Evolutionary conservation across 2,329 filamentous ascomycete species (phyloP).

Genomic region (Fusarium buxicola): DNA sequence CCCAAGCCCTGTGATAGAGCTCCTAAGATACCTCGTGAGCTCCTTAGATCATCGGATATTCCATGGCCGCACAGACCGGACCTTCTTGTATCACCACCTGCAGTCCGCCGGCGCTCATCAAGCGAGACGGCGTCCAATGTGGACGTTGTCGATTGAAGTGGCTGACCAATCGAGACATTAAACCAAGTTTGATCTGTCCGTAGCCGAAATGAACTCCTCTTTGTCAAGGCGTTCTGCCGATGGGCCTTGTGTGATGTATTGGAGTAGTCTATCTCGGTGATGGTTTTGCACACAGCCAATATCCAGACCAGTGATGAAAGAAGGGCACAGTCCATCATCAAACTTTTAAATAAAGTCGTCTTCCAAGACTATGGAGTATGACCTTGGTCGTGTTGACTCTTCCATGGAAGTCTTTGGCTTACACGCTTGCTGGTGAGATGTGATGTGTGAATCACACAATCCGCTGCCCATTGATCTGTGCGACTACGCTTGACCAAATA

Average conservation of each 20-base stretch:
- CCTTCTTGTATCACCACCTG: conserved; percentile 32
- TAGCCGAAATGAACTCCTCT: conserved; percentile 24
- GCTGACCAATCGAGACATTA: conserved; percentile 19
- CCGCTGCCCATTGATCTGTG: not conserved
- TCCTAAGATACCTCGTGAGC: not conserved
- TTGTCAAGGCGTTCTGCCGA: not conserved
- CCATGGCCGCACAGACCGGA: conserved; percentile 25
- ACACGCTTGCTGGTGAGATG: too few relatives aligned
- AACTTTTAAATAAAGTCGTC: too few relatives aligned
- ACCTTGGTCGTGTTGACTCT: too few relatives aligned
- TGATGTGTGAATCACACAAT: not conserved
- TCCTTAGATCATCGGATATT: conserved; percentile 2
- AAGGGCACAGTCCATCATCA: too few relatives aligned
- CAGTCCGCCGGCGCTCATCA: conserved; percentile 34
- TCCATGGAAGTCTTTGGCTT: too few relatives aligned
- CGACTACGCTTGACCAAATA: conserved; percentile 4
- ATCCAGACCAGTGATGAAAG: too few relatives aligned
- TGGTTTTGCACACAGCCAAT: not conserved
- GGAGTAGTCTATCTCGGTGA: not conserved
- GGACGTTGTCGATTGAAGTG: conserved; percentile 12
- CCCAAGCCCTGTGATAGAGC: not conserved
- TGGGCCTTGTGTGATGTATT: not conserved
- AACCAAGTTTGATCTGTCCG: conserved; percentile 19
- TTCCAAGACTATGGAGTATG: too few relatives aligned
- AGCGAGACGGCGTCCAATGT: conserved; percentile 37